Conservation (phyloP, 805 yeast species). For the Lipomyces sp. region DNA sequence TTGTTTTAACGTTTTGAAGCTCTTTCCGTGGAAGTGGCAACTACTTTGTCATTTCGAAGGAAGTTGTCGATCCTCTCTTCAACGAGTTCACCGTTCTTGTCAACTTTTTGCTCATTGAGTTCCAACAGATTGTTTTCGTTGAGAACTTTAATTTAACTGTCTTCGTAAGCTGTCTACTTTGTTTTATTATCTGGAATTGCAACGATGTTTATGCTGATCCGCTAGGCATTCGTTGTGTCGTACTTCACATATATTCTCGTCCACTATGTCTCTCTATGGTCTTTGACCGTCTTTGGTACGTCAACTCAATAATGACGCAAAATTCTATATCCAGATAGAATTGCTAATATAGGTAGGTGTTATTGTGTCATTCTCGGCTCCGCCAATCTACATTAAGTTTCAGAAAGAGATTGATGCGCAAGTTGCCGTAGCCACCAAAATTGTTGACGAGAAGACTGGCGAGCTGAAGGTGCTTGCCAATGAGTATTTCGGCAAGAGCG, state of each 20-base stretch:
- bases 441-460: conserved; percentile 40
- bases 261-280: conserved; percentile 27
- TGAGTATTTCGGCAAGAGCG: conserved; percentile 22
- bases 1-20: not conserved
- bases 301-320: not conserved
- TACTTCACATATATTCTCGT: conserved; percentile 26
- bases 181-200: not conserved
- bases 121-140: conserved; percentile 33
- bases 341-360: conserved; percentile 51
- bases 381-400: conserved; percentile 72
- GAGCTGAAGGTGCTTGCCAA: conserved; percentile 22
- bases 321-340: not conserved
- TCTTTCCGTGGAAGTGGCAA: conserved; percentile 17
- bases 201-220: not conserved
- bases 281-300: conserved; percentile 24
- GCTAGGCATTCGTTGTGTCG: conserved; percentile 28
- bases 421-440: conserved; percentile 38
- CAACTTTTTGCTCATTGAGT: conserved; percentile 31
- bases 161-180: conserved; percentile 6
- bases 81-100: conserved; percentile 19
- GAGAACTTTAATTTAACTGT: conserved; percentile 22
- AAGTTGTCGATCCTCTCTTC: conserved; percentile 26
- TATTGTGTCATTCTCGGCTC: conserved; percentile 70
- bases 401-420: conserved; percentile 74
- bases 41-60: conserved; percentile 29